A percentile compares a stretch with the other conserved stretches of the same genome.
Conservation (phyloP, 2,329 filamentous ascomycete genomes). For the Camptophora hylomeconis region DNA sequence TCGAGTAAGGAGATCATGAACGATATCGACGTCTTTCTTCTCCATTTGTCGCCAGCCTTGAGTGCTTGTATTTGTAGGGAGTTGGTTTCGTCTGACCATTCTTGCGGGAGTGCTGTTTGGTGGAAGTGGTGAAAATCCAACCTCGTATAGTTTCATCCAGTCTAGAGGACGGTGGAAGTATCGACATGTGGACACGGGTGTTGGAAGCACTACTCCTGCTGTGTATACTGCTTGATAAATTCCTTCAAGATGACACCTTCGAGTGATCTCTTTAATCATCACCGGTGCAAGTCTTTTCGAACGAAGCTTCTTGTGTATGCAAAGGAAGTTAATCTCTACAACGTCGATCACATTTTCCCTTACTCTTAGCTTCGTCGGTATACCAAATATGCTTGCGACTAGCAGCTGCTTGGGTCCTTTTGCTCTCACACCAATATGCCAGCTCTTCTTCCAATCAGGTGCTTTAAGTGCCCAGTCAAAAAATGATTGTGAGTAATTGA, state of each 20-base stretch:
- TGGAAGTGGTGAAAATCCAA: slow-evolving; percentile 84
- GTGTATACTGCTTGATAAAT: slow-evolving; percentile 97
- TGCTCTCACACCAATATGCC: slow-evolving; percentile 89
- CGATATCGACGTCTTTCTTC: slow-evolving; percentile 61
- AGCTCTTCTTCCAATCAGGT: slow-evolving; percentile 84
- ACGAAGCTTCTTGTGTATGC: slow-evolving; percentile 94
- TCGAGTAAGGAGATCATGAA: slow-evolving; percentile 59
- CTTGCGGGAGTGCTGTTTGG: slow-evolving; percentile 68
- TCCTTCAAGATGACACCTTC: slow-evolving; percentile 71
- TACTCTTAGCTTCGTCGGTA: slow-evolving; percentile 72
- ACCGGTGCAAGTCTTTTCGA: slow-evolving; percentile 85
- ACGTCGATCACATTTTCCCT: slow-evolving; percentile 62
- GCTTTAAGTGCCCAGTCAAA: slow-evolving; percentile 91
- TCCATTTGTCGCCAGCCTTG: slow-evolving; percentile 71
- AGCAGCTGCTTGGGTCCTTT: slow-evolving; percentile 64
- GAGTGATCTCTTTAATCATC: slow-evolving; percentile 94
- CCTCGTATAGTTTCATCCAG: slow-evolving; percentile 92
- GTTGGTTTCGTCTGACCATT: slow-evolving; percentile 73
- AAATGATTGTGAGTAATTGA: slow-evolving; percentile 85
- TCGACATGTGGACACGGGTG: slow-evolving; percentile 79
- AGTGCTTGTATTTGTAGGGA: slow-evolving; percentile 61
- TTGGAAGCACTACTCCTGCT: slow-evolving; percentile 79
- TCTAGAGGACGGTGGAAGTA: slow-evolving; percentile 92
- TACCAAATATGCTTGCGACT: slow-evolving; percentile 89
- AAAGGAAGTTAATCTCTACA: slow-evolving; percentile 96